A percentile compares a stretch with the other conserved stretches of the same genome.
phyloP scores from a whole-genome alignment of 2,329 filamentous ascomycete species.

The Aspergillus pseudoterreus region DNA sequence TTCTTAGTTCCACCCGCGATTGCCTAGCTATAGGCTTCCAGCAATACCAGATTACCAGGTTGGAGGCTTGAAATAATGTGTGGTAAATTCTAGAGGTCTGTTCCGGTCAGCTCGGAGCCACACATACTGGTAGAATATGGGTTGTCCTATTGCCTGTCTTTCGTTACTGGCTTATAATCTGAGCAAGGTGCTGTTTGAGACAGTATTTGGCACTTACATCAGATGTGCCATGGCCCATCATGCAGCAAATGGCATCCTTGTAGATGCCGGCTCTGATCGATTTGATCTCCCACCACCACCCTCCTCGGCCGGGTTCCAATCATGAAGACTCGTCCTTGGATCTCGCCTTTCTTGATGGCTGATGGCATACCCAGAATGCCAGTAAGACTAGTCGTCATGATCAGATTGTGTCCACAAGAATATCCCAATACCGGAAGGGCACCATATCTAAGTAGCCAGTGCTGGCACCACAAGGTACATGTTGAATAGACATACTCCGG shows the following conservation, averaged over 20 bases:
- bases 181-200: not conserved
- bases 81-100: too few relatives aligned
- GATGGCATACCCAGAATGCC: not conserved
- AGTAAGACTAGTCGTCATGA: not conserved
- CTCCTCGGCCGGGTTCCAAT: slow-evolving; percentile 2
- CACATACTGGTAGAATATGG: not conserved
- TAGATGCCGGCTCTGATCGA: not conserved
- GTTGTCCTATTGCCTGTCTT: not conserved
- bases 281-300: not conserved
- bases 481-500: not conserved
- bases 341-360: not conserved
- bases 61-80: too few relatives aligned
- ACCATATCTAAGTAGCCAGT: not conserved
- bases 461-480: not conserved
- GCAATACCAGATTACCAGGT: too few relatives aligned
- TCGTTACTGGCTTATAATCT: not conserved
- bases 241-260: not conserved
- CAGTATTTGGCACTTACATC: not conserved
- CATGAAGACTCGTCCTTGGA: not conserved
- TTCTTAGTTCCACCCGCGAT: too few relatives aligned
- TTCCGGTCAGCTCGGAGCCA: not conserved
- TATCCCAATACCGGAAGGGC: slow-evolving; percentile 1
- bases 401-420: not conserved
- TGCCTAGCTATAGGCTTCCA: too few relatives aligned
- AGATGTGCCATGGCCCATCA: not conserved